Base-by-base conservation (phyloP, 441 rosid species). In the Euphorbia schlechtendalii region DNA sequence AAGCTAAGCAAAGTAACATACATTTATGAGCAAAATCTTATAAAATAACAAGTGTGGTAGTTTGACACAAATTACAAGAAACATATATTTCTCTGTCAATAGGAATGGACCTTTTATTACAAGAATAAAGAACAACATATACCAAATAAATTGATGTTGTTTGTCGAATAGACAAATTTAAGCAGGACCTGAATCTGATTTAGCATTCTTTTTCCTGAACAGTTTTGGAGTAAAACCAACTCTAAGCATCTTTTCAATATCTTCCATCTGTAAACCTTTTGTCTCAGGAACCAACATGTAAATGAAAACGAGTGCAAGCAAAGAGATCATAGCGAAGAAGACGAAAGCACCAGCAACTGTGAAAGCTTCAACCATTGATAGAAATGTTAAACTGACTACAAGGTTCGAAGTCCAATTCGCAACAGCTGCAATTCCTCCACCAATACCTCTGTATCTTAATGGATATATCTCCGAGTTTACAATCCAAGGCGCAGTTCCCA, bases 381-480 rank as follows among this genome's bases (percentile, higher is more conserved):
- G 67, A 71, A 80, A 90, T 9, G 90, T 78, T 66, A 78, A 74
- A 24, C 89, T 85, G 22, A 91, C 96, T 0, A 90, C 20, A 17
- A 88, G 86, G 59, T 88, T 91, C 0, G 92, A 85, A n/a, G 66
- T 57, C 96, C 92, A 89, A 69, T 89, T 88, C 6, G 85, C 38
- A 0, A 87, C 90, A 0, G 96, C 94, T 0, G 94, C 96, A 5
- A 91, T 83, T 5, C 96, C 94, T 72, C 94, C 97, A 0, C 97
- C 87, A 2, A 85, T 28, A 6, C 96, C 97, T 88, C 96, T 76
- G 61, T 88, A 91, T n/a, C n/a, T n/a, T n/a, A n/a, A n/a, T n/a
- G n/a, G n/a, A n/a, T n/a, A n/a, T n/a, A n/a, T n/a, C n/a, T 89
- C 96, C 4, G 96, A 92, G 86, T 89, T 92, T 6, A 92, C 83